Base-by-base conservation (phyloP, 352 stramenopile genomes). In the Pythium aquatile region DNA sequence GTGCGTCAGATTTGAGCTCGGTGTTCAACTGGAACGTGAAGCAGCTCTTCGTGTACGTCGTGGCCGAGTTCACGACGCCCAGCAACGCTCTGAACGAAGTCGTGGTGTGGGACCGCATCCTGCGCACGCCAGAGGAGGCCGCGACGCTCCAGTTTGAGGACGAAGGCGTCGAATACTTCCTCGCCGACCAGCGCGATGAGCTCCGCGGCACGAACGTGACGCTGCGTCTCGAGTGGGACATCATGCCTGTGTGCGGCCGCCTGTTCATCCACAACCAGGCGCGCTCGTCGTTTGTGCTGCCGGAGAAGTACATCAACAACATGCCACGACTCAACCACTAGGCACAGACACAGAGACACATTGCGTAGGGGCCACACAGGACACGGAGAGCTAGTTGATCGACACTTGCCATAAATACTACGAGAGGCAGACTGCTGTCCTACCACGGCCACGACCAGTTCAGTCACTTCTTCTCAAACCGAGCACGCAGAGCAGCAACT, bases 1-100 rank as follows among this genome's bases (percentile, higher is more conserved):
- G 2, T 11, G 20, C 9, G 20, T 24, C 48, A 89, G 86, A 95
- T 20, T 56, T 95, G 58, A 87, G 80, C 70, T 93, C 85, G 28
- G 85, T 93, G 29, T 96, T 96, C 79, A 96, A 96, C 69, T 96
- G 87, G 87, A 96, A 96, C 71, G 85, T 92, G 33, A 96, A 94
- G 81, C 85, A 94, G 73, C 70, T 96, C 55, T 96, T 96, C 53
- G 85, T 94, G 70, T 96, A 94, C 81, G 81, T 96, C 54, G 55
- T 91, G 56, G 87, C 87, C 54, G 85, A 93, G 73, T 96, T 92
- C 67, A 57, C 75, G 70, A 93, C 70, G 63, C 54, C 70, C 59
- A 82, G 70, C 61, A 93, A 93, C 65, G 51, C 53, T 10, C 66
- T 74, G 60, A 95, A 95, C 73, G 65, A 90, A 65, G 86, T 95